Evolutionary conservation across 78 protist species (phyloP).

Genomic region (Dictyostelium brefeldianum): DNA sequence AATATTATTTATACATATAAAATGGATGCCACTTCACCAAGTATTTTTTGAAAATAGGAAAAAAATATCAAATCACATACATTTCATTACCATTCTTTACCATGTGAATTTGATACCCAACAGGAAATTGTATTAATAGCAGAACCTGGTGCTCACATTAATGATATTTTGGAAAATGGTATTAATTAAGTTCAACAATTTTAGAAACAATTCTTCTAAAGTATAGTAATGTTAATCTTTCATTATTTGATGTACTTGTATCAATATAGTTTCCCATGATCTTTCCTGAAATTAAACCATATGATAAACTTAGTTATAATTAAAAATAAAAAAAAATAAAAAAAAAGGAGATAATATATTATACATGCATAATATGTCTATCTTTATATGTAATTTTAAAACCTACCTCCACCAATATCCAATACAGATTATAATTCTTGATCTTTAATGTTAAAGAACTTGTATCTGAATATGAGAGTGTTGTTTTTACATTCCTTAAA

Average conservation of each 20-base stretch:
- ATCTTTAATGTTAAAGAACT: background rate
- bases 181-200: conserved; percentile 6
- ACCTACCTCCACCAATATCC: conserved; percentile 5
- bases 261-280: background rate
- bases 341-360: background rate
- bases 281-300: conserved; percentile 20
- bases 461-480: background rate
- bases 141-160: no score
- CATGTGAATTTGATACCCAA: no score
- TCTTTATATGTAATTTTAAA: background rate
- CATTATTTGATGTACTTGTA: background rate
- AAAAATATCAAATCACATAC: no score
- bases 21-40: no score
- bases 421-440: background rate
- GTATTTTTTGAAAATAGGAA: no score
- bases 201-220: background rate
- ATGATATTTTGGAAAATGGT: no score
- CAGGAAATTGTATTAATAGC: no score
- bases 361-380: no score
- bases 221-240: background rate
- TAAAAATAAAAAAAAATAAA: background rate
- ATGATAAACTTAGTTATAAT: no score
- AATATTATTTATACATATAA: no score
- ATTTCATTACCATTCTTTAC: no score
- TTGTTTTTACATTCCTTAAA: background rate